Evolutionary conservation across 768 basidiomycete genomes (phyloP), one percentile per base, ranked within the genome.

Genomic region (Kwoniella shandongensis): DNA sequence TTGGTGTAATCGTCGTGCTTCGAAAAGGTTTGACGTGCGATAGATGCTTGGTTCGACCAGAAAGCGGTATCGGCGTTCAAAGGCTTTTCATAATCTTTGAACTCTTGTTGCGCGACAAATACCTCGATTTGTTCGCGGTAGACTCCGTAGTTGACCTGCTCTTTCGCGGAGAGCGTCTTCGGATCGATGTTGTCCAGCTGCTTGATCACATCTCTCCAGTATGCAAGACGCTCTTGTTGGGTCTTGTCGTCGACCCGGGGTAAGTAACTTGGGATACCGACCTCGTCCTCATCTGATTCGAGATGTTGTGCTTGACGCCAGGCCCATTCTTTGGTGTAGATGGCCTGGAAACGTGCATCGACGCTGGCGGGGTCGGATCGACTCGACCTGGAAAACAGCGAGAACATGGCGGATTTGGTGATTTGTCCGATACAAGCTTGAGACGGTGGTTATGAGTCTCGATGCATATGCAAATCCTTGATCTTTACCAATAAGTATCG

Each of bases 101-200:
- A 57, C 12, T 29, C 18, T 20, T 49, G 45, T 11, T 29, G 27
- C 27, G 22, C 35, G 46, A 57, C 46, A 20, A 41, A 48, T 7
- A 50, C 48, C 26, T 57, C 55, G 27, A 57, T 57, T 26, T 57
- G 55, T 20, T 32, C 45, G 10, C 29, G 45, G 40, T 57, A 57
- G 5, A 57, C 55, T 12, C 47, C 55, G 35, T 57, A 57, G n/a
- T 57, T 57, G 12, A 57, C 55, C 25, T 50, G 55, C 29, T 57
- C 55, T 42, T 42, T 46, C 17, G 46, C 4, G 18, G 55, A 57
- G 13, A 57, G 47, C 1, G 46, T 25, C 12, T 25, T 26, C 4
- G 38, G 36, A 30, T 57, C 55, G 38, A 57, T 49, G 38, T 49
- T 57, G 46, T 57, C 47, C 38, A 57, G 45, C 11, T 48, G 48